phyloP scores from a whole-genome alignment of 148 eudicot genomes.

The Camellia lanceoleosa region DNA sequence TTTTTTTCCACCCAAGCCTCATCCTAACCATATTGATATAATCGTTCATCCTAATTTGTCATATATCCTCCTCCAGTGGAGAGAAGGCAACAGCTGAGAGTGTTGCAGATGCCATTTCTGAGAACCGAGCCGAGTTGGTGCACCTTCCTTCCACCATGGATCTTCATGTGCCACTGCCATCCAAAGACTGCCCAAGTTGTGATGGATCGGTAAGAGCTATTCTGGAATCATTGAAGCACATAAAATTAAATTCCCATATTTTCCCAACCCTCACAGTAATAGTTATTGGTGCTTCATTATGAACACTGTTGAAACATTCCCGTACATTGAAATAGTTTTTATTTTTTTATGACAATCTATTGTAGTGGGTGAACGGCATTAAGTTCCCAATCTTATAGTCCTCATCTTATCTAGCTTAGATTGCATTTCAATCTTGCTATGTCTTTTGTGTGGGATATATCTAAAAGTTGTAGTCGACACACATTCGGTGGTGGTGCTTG shows the following conservation, averaged over 20 bases:
- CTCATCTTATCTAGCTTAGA: no score
- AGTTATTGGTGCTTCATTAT: background rate
- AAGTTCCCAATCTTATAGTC: no score
- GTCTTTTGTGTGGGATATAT: background rate
- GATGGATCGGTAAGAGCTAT: conserved; percentile 71
- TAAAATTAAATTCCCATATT: background rate
- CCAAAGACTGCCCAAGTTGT: conserved; percentile 83
- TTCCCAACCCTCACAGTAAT: background rate
- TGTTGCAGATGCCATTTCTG: conserved; percentile 76
- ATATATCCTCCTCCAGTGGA: conserved; percentile 46
- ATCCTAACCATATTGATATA: background rate
- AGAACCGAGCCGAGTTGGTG: conserved; percentile 78
- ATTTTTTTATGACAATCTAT: no score
- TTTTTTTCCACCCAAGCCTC: background rate
- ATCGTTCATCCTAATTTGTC: conserved; percentile 10
- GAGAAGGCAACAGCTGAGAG: conserved; percentile 79
- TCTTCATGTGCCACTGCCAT: conserved; percentile 67
- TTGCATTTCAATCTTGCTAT: no score
- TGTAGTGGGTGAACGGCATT: no score
- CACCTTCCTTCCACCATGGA: conserved; percentile 75
- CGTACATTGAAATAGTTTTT: no score
- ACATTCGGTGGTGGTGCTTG: background rate
- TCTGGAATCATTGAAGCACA: background rate
- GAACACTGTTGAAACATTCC: background rate
- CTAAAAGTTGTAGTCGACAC: background rate